phyloP scores from a whole-genome alignment of 352 stramenopile genomes.

The Globisporangium sylvaticum region DNA sequence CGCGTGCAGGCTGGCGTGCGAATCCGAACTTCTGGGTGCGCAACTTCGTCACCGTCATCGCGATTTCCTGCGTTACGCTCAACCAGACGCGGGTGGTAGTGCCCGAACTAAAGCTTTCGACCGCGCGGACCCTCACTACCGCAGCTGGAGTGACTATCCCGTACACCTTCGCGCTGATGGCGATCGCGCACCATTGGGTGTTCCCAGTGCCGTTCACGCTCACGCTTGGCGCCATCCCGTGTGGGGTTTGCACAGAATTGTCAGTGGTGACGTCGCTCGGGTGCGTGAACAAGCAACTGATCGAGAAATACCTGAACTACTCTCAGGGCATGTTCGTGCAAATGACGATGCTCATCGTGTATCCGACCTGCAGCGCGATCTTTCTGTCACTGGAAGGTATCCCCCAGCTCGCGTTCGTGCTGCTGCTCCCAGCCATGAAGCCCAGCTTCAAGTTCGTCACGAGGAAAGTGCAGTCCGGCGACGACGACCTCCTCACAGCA shows the following conservation, averaged over 20 bases:
- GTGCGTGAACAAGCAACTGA: neutral
- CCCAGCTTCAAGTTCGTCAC: neutral
- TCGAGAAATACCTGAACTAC: neutral
- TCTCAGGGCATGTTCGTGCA: neutral
- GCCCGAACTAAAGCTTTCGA: neutral
- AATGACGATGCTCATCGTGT: neutral
- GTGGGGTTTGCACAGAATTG: neutral
- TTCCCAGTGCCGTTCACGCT: neutral
- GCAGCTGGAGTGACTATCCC: neutral
- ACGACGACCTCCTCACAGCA: neutral
- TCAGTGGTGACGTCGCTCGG: neutral
- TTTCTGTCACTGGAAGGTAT: neutral
- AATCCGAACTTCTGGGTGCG: too few species aligned
- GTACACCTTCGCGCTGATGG: neutral
- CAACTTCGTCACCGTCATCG: too few species aligned
- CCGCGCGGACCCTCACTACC: neutral
- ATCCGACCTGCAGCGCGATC: neutral
- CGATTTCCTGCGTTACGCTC: too few species aligned
- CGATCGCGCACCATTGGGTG: neutral
- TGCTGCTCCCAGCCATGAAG: constrained; percentile 1
- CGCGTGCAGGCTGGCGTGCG: too few species aligned
- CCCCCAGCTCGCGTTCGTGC: constrained; percentile 8
- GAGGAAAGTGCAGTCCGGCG: neutral
- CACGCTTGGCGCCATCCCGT: neutral
- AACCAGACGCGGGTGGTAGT: neutral